A percentile compares a stretch with the other conserved stretches of the same genome.
These are phyloP conservation scores for Citropsis articulata DNA, from an alignment of 345 rosid species.

Conservation along the genomic window DNA sequence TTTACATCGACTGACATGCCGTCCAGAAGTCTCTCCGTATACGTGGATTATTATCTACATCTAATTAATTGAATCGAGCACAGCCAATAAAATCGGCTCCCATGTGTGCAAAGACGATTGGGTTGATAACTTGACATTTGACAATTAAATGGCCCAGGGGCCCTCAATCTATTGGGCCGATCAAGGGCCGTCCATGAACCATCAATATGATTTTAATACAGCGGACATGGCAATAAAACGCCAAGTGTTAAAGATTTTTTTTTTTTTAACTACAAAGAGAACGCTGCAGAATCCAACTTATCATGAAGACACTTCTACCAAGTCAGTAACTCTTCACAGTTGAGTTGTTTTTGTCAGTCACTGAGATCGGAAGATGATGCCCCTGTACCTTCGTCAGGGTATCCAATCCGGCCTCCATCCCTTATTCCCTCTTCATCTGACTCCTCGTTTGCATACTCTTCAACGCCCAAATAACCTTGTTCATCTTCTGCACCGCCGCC, in stretches of 20 bases:
- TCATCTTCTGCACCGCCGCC: conserved; percentile 32
- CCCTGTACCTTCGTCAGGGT: conserved; percentile 35
- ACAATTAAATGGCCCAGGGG: no score
- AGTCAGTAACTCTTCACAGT: background rate
- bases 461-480: conserved; percentile 37
- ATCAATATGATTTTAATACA: no score
- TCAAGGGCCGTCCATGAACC: background rate
- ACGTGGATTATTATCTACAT: no score
- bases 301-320: background rate
- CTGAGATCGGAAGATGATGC: conserved; percentile 49
- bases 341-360: conserved; percentile 24
- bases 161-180: no score
- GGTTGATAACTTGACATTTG: no score
- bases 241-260: no score
- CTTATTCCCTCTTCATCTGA: conserved; percentile 40
- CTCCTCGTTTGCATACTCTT: conserved; percentile 45
- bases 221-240: background rate
- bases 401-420: conserved; percentile 30
- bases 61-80: no score
- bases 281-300: background rate
- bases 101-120: no score
- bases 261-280: background rate
- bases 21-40: no score
- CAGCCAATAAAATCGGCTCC: no score
- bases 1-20: no score